Percentiles rank a stretch among this genome's conserved stretches.
phyloP scores from a whole-genome alignment of 1,284 basidiomycete genomes.

The Papiliotrema fonsecae region DNA sequence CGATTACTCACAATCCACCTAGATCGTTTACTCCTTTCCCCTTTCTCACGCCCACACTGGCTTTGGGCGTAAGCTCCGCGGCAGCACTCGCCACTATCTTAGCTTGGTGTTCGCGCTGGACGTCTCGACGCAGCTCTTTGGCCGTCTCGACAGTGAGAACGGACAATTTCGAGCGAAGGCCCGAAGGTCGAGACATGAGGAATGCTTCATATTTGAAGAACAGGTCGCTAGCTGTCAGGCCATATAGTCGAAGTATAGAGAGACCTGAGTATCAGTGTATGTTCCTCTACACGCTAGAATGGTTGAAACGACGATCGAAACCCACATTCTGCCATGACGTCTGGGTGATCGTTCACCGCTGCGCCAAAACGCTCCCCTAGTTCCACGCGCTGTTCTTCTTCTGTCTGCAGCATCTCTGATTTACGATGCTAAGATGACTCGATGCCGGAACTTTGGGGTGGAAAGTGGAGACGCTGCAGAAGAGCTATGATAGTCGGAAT shows the following conservation, averaged over 20 bases:
- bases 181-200: constrained; percentile 43
- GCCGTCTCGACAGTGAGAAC: constrained; percentile 40
- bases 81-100: constrained; percentile 22
- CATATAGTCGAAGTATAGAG: constrained; percentile 44
- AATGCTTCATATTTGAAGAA: constrained; percentile 52
- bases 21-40: constrained; percentile 31
- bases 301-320: background rate
- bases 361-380: constrained; percentile 32
- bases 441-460: too few species aligned
- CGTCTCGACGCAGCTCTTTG: constrained; percentile 45
- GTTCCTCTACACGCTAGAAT: background rate
- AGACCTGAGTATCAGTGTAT: constrained; percentile 28
- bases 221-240: constrained; percentile 42
- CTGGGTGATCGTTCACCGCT: constrained; percentile 33
- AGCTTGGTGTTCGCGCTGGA: constrained; percentile 42
- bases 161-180: constrained; percentile 39
- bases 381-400: constrained; percentile 19
- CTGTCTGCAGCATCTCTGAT: too few species aligned
- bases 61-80: constrained; percentile 8
- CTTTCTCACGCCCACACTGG: constrained; percentile 28
- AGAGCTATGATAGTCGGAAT: too few species aligned
- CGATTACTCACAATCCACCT: constrained; percentile 40
- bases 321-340: constrained; percentile 45
- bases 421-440: too few species aligned
- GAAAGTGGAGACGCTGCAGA: too few species aligned